Conservation (phyloP, 2,329 filamentous ascomycete genomes). For the Pezicula radicicola region DNA sequence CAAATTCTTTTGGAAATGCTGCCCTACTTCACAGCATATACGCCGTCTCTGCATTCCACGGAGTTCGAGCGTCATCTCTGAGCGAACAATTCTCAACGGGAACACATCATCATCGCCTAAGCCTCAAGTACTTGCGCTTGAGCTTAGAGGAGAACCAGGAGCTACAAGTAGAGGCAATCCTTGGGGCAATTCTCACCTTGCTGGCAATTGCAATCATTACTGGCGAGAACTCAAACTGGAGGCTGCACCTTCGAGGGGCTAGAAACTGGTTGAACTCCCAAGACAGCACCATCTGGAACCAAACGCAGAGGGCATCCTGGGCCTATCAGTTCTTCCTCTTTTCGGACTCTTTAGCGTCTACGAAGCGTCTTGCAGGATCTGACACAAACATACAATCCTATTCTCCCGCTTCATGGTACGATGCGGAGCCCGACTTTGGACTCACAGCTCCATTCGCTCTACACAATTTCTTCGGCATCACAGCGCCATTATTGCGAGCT, state of each 20-base stretch:
- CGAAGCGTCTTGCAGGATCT: not conserved
- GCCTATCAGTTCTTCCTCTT: not conserved
- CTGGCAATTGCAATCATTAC: not conserved
- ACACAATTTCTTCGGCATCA: not conserved
- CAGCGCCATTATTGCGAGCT: not conserved
- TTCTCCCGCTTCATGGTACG: not conserved
- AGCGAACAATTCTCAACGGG: not conserved
- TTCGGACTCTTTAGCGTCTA: not conserved
- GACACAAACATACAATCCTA: not conserved
- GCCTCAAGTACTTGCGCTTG: not conserved
- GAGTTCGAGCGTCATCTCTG: too few species aligned
- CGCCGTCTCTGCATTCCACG: not conserved
- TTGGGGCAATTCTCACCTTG: not conserved
- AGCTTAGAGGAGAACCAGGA: not conserved
- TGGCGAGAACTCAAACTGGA: not conserved
- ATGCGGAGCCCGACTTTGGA: not conserved
- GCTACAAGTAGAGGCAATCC: not conserved
- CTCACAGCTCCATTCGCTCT: not conserved
- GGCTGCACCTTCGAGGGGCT: not conserved
- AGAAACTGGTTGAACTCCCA: not conserved
- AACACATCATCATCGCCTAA: too few species aligned
- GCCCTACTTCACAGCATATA: not conserved
- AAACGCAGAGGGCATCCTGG: not conserved
- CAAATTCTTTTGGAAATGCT: not conserved
- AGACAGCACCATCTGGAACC: not conserved